phyloP scores from a whole-genome alignment of 257 asterid genomes.

The Solanum okadae region DNA sequence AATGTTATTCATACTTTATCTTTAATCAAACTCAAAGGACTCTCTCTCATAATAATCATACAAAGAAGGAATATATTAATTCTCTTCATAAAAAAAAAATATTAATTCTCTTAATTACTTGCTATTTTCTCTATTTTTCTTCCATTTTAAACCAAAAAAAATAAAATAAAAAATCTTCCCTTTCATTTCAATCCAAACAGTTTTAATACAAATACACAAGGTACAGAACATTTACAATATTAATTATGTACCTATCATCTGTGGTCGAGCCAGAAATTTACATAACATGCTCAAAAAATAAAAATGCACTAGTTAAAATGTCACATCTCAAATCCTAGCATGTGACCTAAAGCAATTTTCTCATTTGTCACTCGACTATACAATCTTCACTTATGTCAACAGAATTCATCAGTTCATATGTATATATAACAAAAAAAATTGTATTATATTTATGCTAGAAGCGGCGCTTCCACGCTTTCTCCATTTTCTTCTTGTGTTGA shows the following conservation, averaged over 20 bases:
- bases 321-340: neutral
- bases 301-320: neutral
- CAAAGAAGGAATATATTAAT: neutral
- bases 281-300: neutral
- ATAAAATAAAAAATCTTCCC: neutral
- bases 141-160: neutral
- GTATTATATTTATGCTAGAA: constrained; percentile 26
- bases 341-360: neutral
- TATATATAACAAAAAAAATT: neutral
- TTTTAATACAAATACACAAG: neutral
- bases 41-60: neutral
- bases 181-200: neutral
- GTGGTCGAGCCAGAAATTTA: neutral
- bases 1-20: neutral
- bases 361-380: neutral
- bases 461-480: constrained; percentile 58
- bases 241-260: neutral
- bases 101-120: neutral
- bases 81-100: too few relatives aligned
- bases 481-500: constrained; percentile 23
- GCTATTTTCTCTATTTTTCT: neutral
- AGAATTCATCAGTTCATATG: neutral
- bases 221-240: neutral
- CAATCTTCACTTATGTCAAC: neutral
- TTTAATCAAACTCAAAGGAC: neutral